Evolutionary conservation across 352 stramenopile genomes (phyloP).

Genomic region (Pythium rishiriense): DNA sequence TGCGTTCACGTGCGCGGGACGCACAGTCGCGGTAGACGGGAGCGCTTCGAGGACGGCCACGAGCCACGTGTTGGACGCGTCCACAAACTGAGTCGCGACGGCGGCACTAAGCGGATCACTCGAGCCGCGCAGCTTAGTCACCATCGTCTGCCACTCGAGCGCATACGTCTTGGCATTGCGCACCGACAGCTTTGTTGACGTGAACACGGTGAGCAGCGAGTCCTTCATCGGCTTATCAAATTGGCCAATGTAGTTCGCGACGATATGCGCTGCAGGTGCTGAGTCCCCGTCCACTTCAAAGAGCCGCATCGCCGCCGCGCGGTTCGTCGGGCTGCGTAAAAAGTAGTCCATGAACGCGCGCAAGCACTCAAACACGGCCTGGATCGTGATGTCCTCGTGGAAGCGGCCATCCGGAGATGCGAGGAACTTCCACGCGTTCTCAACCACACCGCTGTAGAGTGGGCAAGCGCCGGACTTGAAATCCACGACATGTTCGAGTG

Average conservation of each 20-base stretch:
- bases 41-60: slow-evolving; percentile 20
- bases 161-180: slow-evolving; percentile 40
- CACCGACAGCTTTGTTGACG: slow-evolving; percentile 37
- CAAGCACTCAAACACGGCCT: slow-evolving; percentile 74
- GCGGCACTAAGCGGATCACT: slow-evolving; percentile 14
- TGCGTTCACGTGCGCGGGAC: slow-evolving; percentile 11
- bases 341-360: slow-evolving; percentile 71
- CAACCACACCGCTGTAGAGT: slow-evolving; percentile 63
- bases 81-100: slow-evolving; percentile 21
- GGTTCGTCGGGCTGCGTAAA: slow-evolving; percentile 39
- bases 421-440: slow-evolving; percentile 74
- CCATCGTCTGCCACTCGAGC: slow-evolving; percentile 49
- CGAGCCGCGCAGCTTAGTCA: slow-evolving; percentile 15
- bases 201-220: slow-evolving; percentile 42
- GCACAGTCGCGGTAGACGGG: slow-evolving; percentile 5
- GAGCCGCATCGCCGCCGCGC: slow-evolving; percentile 32
- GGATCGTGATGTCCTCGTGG: slow-evolving; percentile 52
- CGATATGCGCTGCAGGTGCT: slow-evolving; percentile 8
- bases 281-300: slow-evolving; percentile 14
- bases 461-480: slow-evolving; percentile 36
- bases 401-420: slow-evolving; percentile 54
- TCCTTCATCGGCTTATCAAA: slow-evolving; percentile 65
- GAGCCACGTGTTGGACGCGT: slow-evolving; percentile 13
- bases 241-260: slow-evolving; percentile 49
- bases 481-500: slow-evolving; percentile 55